Percentiles rank a stretch among this genome's conserved stretches.
Conservation (phyloP, 2,329 filamentous ascomycete species). For the Ramularia endophylla region DNA sequence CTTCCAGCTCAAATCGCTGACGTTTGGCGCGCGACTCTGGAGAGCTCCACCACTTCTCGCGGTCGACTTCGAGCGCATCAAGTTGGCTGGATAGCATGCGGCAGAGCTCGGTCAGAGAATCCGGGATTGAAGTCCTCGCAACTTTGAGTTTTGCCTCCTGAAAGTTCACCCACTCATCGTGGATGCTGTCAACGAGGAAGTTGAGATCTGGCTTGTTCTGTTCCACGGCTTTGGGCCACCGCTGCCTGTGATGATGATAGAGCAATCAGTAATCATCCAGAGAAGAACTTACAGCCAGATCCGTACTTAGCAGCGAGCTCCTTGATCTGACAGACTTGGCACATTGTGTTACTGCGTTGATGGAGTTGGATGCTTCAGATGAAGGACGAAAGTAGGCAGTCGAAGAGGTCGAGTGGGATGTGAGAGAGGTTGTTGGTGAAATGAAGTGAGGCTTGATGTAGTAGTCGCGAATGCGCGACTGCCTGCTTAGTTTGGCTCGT, state of each 20-base stretch:
- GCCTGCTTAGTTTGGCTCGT: no score
- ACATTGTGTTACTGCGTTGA: slow-evolving; percentile 10
- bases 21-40: slow-evolving; percentile 15
- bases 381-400: no score
- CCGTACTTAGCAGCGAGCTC: slow-evolving; percentile 8
- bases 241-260: no score
- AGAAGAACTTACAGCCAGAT: no score
- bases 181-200: slow-evolving; percentile 14
- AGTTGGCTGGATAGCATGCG: slow-evolving; percentile 11
- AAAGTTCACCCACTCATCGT: slow-evolving; percentile 10
- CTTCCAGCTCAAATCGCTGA: slow-evolving; percentile 10
- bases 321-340: slow-evolving; percentile 19
- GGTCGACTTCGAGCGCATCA: slow-evolving; percentile 13
- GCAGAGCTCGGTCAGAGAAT: slow-evolving; percentile 12
- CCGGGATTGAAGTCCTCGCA: background rate
- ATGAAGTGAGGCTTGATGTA: no score
- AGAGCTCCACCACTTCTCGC: slow-evolving; percentile 17
- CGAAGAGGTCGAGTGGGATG: no score
- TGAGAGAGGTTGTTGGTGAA: no score
- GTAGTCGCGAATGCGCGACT: no score
- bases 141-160: slow-evolving; percentile 3
- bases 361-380: no score
- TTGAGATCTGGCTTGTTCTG: slow-evolving; percentile 10
- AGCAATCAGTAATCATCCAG: no score
- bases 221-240: slow-evolving; percentile 18